phyloP scores from a whole-genome alignment of 148 eudicot species.

The Arctostaphylos glauca region DNA sequence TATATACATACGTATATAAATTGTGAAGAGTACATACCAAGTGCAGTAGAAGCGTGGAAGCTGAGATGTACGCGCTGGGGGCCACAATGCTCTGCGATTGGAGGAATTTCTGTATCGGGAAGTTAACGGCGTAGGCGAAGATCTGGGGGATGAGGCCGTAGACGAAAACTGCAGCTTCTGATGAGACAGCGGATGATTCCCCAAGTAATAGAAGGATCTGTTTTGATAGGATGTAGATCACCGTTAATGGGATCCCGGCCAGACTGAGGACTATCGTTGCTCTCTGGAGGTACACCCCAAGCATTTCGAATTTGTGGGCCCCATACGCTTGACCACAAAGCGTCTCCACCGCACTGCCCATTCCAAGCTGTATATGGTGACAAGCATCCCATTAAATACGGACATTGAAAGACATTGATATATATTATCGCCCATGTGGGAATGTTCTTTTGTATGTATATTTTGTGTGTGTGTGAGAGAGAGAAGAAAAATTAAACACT shows the following conservation, averaged over 20 bases:
- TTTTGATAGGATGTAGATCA: conserved; percentile 42
- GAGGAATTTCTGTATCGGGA: conserved; percentile 54
- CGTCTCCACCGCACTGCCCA: conserved; percentile 76
- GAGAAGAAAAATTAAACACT: too few relatives aligned
- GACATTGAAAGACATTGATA: not conserved
- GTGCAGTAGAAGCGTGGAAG: conserved; percentile 28
- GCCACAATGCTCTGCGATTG: conserved; percentile 49
- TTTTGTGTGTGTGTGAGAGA: too few relatives aligned
- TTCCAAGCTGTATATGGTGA: conserved; percentile 40
- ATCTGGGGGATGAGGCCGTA: conserved; percentile 56
- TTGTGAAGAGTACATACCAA: not conserved
- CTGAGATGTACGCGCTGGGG: conserved; percentile 50
- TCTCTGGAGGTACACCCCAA: conserved; percentile 67
- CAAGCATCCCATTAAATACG: not conserved
- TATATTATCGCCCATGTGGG: not conserved
- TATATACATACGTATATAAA: too few relatives aligned
- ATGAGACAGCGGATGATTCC: conserved; percentile 35
- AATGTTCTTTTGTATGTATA: not conserved
- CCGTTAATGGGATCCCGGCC: conserved; percentile 42
- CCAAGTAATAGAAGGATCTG: conserved; percentile 38
- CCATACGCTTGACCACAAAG: conserved; percentile 74
- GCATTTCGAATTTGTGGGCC: conserved; percentile 48
- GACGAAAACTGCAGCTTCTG: conserved; percentile 39
- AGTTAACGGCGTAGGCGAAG: conserved; percentile 48
- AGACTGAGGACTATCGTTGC: conserved; percentile 41